Evolutionary conservation across 805 yeast genomes (phyloP), one percentile per base, ranked within the genome.

Genomic region (Clavispora santaluciae): DNA sequence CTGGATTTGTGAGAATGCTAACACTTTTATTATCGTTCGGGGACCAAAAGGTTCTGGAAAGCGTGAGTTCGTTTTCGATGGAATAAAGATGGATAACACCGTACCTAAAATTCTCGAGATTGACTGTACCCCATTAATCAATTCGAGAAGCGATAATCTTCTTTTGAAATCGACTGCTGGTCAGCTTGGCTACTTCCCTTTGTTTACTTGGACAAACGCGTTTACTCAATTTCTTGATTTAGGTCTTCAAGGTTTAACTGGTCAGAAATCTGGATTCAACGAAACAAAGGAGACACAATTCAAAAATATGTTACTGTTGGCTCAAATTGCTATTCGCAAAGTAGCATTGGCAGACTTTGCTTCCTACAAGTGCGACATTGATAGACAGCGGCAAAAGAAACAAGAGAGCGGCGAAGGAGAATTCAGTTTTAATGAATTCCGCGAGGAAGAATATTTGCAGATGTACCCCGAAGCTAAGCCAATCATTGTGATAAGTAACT

Each of bases 11-110:
- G 99, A 93, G 59, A 90, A 89, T 46, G 80, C 81, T n/a, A 83
- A 85, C 58, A 87, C 97, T 1, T 93, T 89, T 57, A 89, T 91
- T 20, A 79, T 93, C 3, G 81, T 93, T 3, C 78, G 82, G 46
- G 99, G 99, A 10, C 98, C 99, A 5, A 75, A 87, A 49, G 99
- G 99, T 5, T 81, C 95, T n/a, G 99, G 98, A 17, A 91, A 93
- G 54, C 76, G 81, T 44, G 91, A 81, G 44, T 65, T 88, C 44
- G 89, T 91, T 4, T 63, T 83, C 56, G 79, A 79, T 53, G 81
- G 84, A 1, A 67, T 87, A 34, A 64, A 70, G 36, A 78, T 71
- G 22, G 76, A 89, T 38, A 69, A 72, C 1, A 41, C 51, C 3
- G 50, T 61, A 18, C 51, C 45, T 18, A 48, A 54, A 13, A 81